Base-by-base conservation (phyloP, 805 yeast species). In the Candida silvicultrix region DNA sequence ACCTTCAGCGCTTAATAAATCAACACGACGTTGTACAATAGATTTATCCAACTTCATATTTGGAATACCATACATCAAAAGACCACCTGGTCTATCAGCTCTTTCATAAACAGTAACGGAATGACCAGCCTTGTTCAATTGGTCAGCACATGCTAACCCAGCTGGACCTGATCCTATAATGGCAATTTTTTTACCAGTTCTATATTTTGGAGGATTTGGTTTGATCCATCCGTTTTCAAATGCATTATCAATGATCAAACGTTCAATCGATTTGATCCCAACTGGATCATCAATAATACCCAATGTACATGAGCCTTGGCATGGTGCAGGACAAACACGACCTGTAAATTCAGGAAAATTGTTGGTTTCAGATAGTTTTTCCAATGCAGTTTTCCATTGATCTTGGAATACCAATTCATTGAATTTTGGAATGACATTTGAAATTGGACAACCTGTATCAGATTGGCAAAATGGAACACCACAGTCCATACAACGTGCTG, bases 401-500 rank as follows among this genome's bases (percentile, higher is more conserved):
- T 89, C 92, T 67, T 89, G 80, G 80, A 89, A 92, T 18, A 92
- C 96, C 56, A 94, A 78, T 65, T 90, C 98, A 67, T 92, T 94
- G 92, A 97, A 94, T 70, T 92, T 90, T 52, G 99, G 99, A 73
- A 92, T 92, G 57, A 92, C 83, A 69, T 92, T 92, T 45, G 97
- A 89, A 55, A 92, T 85, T 45, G 99, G 99, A 73, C 99, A 92
- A 49, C 99, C 99, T 39, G 96, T 86, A 67, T 92, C 98, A 41
- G 96, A 85, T 62, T 92, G 95, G 75, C 99, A 92, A 80, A 92
- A 92, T 48, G 99, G 99, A 58, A 94, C 95, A 74, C 99, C 99
- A 75, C 99, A 92, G 70, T 92, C 98, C 96, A 94, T 92, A 77
- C 99, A 92, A 68, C 99, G 81, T 15, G 98, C 97, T 48, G 98